phyloP scores from a whole-genome alignment of 306 rosid species.

The Astragalus glycyphyllos region DNA sequence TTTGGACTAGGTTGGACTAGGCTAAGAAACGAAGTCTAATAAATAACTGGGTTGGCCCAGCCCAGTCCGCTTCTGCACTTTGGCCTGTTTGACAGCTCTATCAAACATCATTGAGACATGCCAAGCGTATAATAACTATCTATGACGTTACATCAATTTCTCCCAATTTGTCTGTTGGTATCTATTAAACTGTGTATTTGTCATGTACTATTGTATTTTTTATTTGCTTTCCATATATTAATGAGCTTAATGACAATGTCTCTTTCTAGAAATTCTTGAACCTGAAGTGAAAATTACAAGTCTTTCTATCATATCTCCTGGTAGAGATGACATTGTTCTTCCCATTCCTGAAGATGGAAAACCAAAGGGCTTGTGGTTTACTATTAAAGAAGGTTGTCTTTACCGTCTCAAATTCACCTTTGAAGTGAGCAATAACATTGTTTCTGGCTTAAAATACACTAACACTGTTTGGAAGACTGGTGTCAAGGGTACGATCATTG shows the following conservation, averaged over 20 bases:
- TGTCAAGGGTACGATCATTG: slow-evolving; percentile 63
- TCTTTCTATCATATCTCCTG: slow-evolving; percentile 71
- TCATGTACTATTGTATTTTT: background rate
- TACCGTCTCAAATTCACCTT: slow-evolving; percentile 76
- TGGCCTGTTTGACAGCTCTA: no score
- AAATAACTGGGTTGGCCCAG: no score
- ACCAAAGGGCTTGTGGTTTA: slow-evolving; percentile 90
- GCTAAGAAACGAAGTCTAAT: no score
- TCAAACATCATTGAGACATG: no score
- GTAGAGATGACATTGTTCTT: slow-evolving; percentile 74
- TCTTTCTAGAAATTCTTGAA: slow-evolving; percentile 66
- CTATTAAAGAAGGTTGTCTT: slow-evolving; percentile 90
- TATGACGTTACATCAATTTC: no score
- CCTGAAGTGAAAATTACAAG: slow-evolving; percentile 86
- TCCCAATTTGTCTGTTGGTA: background rate
- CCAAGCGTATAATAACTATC: no score
- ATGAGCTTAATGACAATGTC: background rate
- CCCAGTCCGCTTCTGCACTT: no score
- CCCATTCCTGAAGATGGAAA: slow-evolving; percentile 76
- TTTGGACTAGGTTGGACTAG: no score
- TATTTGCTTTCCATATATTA: background rate
- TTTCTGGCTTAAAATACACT: slow-evolving; percentile 89
- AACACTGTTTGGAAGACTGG: slow-evolving; percentile 92
- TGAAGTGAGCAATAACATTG: slow-evolving; percentile 81
- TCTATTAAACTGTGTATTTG: no score